Conservation (phyloP, 495 filamentous ascomycete genomes). For the Aspergillus steynii region DNA sequence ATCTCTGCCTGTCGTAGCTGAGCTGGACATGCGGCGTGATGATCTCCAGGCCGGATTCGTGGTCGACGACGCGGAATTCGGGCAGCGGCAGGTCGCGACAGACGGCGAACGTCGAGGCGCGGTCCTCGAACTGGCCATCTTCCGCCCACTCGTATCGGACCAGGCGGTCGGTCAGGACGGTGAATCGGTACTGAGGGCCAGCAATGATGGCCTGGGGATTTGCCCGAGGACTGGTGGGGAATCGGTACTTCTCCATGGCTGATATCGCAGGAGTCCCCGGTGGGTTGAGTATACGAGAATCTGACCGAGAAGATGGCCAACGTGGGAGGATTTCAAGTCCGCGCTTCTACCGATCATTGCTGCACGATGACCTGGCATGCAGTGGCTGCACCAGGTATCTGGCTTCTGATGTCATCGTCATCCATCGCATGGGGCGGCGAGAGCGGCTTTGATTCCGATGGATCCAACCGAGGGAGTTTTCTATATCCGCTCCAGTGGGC, state of each 20-base stretch:
- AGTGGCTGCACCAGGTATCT: neutral
- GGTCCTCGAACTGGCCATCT: conserved; percentile 57
- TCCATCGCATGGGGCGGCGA: too few relatives aligned
- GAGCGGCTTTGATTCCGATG: too few relatives aligned
- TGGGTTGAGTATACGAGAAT: neutral
- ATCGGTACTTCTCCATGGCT: conserved; percentile 41
- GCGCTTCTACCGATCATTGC: neutral
- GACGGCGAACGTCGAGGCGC: conserved; percentile 56
- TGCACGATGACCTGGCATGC: neutral
- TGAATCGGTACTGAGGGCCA: conserved; percentile 55
- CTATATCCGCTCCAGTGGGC: too few relatives aligned
- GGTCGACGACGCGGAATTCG: conserved; percentile 43
- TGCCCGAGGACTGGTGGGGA: conserved; percentile 45
- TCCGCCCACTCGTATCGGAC: conserved; percentile 59
- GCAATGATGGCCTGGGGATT: conserved; percentile 47
- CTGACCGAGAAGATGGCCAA: neutral
- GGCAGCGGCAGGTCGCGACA: conserved; percentile 50
- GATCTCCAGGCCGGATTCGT: conserved; percentile 43
- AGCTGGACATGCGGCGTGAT: conserved; percentile 52
- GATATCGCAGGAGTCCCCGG: neutral
- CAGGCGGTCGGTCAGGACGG: conserved; percentile 49
- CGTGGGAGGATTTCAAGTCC: too few relatives aligned
- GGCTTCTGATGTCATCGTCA: too few relatives aligned
- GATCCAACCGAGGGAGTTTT: too few relatives aligned
- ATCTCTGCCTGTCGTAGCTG: conserved; percentile 50